These are phyloP conservation scores for Neurospora sp. DNA, from an alignment of 495 filamentous ascomycete genomes.

Conservation along the genomic window DNA sequence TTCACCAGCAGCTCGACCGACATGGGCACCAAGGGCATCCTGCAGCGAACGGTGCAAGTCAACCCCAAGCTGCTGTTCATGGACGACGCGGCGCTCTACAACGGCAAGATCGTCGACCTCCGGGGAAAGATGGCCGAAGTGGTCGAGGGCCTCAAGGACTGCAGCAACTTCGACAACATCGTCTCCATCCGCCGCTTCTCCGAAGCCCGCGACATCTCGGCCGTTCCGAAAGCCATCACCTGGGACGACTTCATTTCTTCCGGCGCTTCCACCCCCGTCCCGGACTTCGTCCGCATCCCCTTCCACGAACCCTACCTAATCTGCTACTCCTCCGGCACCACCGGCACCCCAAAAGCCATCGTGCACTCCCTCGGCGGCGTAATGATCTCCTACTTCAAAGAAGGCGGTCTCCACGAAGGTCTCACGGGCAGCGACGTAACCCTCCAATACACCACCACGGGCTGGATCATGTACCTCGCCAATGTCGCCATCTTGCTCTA, in stretches of 20 bases:
- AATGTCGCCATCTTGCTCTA: conserved; percentile 41
- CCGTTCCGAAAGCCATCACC: conserved; percentile 44
- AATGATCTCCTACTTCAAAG: conserved; percentile 49
- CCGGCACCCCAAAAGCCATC: conserved; percentile 66
- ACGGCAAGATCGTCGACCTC: conserved; percentile 63
- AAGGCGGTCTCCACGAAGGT: conserved; percentile 51
- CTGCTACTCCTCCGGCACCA: conserved; percentile 64
- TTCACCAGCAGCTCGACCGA: conserved; percentile 68
- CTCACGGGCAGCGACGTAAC: conserved; percentile 36
- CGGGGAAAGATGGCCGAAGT: conserved; percentile 61
- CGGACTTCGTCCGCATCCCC: conserved; percentile 45
- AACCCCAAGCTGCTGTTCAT: conserved; percentile 62
- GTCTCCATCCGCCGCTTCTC: conserved; percentile 58
- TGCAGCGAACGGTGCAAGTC: conserved; percentile 65
- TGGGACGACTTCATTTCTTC: conserved; percentile 42
- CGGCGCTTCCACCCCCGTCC: conserved; percentile 18
- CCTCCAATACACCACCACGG: conserved; percentile 55
- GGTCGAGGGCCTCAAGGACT: conserved; percentile 46
- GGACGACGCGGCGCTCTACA: conserved; percentile 71
- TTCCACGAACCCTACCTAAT: conserved; percentile 65
- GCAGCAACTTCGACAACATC: conserved; percentile 51
- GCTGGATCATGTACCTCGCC: conserved; percentile 79
- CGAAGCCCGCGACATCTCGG: conserved; percentile 46
- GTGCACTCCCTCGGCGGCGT: conserved; percentile 59
- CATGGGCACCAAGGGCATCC: conserved; percentile 66